Conservation (phyloP, 2,329 filamentous ascomycete species). For the Falciphora oryzae region DNA sequence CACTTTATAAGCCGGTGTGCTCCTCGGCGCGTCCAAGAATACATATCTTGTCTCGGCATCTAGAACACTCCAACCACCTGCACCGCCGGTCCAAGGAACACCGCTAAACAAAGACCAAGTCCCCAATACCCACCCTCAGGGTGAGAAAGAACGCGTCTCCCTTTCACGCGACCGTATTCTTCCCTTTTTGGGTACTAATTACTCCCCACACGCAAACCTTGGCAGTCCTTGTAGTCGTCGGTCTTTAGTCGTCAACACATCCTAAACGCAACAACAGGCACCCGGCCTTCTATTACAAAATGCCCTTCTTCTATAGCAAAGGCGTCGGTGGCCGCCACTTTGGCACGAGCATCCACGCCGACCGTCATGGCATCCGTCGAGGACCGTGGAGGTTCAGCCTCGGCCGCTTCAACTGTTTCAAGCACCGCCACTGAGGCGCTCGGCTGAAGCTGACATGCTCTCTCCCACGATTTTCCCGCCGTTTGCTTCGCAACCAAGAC, state of each 20-base stretch:
- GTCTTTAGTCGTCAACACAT: too few species aligned
- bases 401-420: constrained; percentile 46
- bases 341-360: constrained; percentile 42
- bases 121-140: neutral
- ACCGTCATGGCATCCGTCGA: constrained; percentile 39
- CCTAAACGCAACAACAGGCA: too few species aligned
- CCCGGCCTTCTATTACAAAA: constrained; percentile 15
- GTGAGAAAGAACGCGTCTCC: neutral
- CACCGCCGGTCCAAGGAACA: neutral
- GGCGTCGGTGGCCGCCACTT: constrained; percentile 41
- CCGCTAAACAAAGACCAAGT: neutral
- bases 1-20: neutral
- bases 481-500: too few species aligned
- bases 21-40: neutral
- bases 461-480: too few species aligned
- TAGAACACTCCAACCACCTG: neutral
- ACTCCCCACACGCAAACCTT: neutral
- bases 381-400: constrained; percentile 47
- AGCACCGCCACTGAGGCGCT: constrained; percentile 1
- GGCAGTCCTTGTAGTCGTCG: too few species aligned
- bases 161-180: too few species aligned
- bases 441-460: neutral
- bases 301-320: constrained; percentile 44
- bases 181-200: neutral
- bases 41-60: neutral